phyloP scores from a whole-genome alignment of 2,329 filamentous ascomycete genomes.

The Xylariaceae sp. region DNA sequence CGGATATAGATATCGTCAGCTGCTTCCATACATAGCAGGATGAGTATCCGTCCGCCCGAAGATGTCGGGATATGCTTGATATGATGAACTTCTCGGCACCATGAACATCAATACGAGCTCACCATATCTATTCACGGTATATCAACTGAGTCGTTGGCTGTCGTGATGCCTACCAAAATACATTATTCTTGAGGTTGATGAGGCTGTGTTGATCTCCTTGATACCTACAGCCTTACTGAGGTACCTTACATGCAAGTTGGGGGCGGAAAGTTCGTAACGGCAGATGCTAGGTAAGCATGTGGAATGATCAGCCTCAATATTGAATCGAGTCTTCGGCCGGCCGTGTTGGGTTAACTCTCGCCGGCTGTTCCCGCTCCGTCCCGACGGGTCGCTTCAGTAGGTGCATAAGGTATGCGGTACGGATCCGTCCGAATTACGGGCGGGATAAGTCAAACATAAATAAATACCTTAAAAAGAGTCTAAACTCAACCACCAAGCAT shows the following conservation, averaged over 20 bases:
- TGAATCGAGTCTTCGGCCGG: constrained; percentile 20
- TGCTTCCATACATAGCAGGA: background rate
- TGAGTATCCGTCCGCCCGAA: background rate
- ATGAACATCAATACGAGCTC: background rate
- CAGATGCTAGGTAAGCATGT: background rate
- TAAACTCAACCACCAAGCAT: background rate
- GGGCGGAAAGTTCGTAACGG: constrained; percentile 9
- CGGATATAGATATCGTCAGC: background rate
- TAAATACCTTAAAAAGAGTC: background rate
- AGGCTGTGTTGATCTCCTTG: constrained; percentile 1
- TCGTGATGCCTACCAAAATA: background rate
- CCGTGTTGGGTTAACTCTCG: background rate
- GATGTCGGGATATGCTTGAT: background rate
- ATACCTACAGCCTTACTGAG: too few relatives aligned
- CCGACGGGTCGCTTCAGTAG: constrained; percentile 5
- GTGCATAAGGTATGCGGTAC: background rate
- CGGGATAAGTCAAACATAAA: background rate
- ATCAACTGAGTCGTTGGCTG: background rate
- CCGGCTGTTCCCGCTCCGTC: constrained; percentile 13
- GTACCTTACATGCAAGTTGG: background rate
- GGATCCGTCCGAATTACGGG: background rate
- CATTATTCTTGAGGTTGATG: background rate
- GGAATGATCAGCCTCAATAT: constrained; percentile 20
- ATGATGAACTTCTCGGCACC: background rate
- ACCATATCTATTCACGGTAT: background rate